A percentile compares a stretch with the other conserved stretches of the same genome.
Conservation (phyloP, 768 basidiomycete species). For the Psilocybe sp. region DNA sequence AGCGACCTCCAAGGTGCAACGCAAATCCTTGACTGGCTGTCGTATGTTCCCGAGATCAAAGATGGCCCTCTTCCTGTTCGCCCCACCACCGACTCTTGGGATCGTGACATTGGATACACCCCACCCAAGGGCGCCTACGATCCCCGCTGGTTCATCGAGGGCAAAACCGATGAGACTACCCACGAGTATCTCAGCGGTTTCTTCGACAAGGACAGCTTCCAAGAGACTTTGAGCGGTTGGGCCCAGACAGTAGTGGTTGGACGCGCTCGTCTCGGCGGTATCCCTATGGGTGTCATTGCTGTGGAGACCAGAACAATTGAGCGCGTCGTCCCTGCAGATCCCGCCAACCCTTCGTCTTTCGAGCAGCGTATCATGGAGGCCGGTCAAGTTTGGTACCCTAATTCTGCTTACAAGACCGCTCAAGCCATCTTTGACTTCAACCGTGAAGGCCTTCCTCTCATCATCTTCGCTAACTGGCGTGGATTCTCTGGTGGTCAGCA, state of each 20-base stretch:
- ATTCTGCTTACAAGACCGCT: constrained; percentile 98
- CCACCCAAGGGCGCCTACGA: constrained; percentile 96
- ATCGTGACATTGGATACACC: constrained; percentile 85
- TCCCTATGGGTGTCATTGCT: constrained; percentile 96
- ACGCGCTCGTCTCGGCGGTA: constrained; percentile 92
- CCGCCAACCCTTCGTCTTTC: constrained; percentile 93
- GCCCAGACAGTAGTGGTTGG: constrained; percentile 98
- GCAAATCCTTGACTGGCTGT: constrained; percentile 92
- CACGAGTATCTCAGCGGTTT: constrained; percentile 84
- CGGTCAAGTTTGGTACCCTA: constrained; percentile 99
- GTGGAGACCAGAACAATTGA: constrained; percentile 98
- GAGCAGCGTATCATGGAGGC: constrained; percentile 99
- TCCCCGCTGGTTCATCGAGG: constrained; percentile 97
- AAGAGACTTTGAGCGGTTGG: constrained; percentile 98
- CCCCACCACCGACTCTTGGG: constrained; percentile 76
- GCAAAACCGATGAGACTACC: constrained; percentile 82
- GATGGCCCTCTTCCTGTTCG: constrained; percentile 79
- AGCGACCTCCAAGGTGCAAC: constrained; percentile 96
- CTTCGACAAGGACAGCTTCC: constrained; percentile 97
- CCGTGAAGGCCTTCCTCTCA: constrained; percentile 92
- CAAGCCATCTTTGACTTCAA: constrained; percentile 99
- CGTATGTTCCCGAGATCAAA: constrained; percentile 86
- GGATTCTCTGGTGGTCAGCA: constrained; percentile 99
- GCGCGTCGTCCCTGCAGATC: constrained; percentile 94
- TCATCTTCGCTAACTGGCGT: constrained; percentile 99